Conservation (phyloP, 2,329 filamentous ascomycete genomes). For the Sporothrix phasma region DNA sequence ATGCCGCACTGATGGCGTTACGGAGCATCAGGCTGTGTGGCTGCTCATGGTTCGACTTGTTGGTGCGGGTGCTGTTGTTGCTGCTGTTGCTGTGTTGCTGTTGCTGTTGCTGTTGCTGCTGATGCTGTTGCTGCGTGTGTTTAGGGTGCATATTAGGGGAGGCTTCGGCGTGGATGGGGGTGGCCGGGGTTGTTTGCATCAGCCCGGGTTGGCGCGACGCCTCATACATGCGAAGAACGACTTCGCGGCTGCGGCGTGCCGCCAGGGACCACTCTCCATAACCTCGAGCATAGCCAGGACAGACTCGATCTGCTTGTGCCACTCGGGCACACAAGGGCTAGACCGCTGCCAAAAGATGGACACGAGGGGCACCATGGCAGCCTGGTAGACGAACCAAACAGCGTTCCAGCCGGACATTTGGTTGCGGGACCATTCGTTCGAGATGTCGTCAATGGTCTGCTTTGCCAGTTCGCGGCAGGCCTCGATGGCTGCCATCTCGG, state of each 20-base stretch:
- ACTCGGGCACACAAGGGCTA: slow-evolving; percentile 38
- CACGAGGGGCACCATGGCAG: slow-evolving; percentile 67
- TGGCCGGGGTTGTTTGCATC: slow-evolving; percentile 20
- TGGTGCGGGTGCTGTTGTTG: slow-evolving; percentile 14
- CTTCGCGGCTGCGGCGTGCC: slow-evolving; percentile 52
- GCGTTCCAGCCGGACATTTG: slow-evolving; percentile 74
- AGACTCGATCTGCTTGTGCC: slow-evolving; percentile 48
- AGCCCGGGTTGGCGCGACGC: slow-evolving; percentile 33
- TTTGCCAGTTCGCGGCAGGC: slow-evolving; percentile 60
- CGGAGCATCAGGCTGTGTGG: slow-evolving; percentile 23
- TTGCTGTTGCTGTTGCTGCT: slow-evolving; percentile 16
- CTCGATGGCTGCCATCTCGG: slow-evolving; percentile 58
- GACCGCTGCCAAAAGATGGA: slow-evolving; percentile 60
- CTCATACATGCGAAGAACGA: slow-evolving; percentile 54
- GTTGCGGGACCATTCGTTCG: slow-evolving; percentile 58
- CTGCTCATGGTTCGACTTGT: slow-evolving; percentile 28
- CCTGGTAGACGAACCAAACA: slow-evolving; percentile 74
- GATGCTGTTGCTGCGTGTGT: background rate
- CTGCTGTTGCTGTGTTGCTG: slow-evolving; percentile 16
- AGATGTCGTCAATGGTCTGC: slow-evolving; percentile 63
- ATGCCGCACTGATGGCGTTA: slow-evolving; percentile 5
- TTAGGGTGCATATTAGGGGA: slow-evolving; percentile 18
- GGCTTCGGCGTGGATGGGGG: background rate
- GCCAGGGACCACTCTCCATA: slow-evolving; percentile 56
- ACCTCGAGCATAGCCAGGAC: slow-evolving; percentile 51